phyloP scores from a whole-genome alignment of 2,329 filamentous ascomycete species.

The Aspergillus aculeatinus region DNA sequence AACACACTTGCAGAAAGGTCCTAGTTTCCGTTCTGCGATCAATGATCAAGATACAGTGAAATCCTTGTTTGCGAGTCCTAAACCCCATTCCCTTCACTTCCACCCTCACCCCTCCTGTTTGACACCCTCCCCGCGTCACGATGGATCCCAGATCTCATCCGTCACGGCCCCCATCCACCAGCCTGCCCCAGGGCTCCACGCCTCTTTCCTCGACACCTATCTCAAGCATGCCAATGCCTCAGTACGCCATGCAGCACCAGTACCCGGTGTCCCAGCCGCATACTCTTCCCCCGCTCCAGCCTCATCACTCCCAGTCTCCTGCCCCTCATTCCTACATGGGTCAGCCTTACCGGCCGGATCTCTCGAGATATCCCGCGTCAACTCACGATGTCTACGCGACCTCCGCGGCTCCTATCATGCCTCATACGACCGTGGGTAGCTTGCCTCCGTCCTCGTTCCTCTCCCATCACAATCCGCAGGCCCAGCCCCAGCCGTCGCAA shows the following conservation, averaged over 20 bases:
- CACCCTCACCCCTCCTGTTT: conserved; percentile 13
- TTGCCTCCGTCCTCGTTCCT: conserved; percentile 45
- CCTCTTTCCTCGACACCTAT: conserved; percentile 46
- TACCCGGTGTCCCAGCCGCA: conserved; percentile 46
- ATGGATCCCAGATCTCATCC: conserved; percentile 48
- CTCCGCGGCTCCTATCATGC: conserved; percentile 43
- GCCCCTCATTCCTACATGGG: conserved; percentile 42
- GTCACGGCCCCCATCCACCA: conserved; percentile 47
- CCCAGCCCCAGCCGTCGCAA: conserved; percentile 40
- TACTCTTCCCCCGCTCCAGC: conserved; percentile 48
- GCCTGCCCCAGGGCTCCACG: conserved; percentile 45
- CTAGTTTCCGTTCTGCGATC: conserved; percentile 25
- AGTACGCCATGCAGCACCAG: conserved; percentile 49
- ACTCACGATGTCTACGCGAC: conserved; percentile 45
- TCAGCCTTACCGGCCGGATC: conserved; percentile 44
- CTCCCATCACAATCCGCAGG: conserved; percentile 40
- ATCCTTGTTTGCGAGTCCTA: conserved; percentile 16
- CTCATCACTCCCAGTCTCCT: conserved; percentile 46
- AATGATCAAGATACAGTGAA: conserved; percentile 40
- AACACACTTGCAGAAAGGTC: conserved; percentile 18
- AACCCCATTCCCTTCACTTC: conserved; percentile 15
- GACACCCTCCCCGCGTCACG: conserved; percentile 20
- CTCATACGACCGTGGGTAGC: conserved; percentile 43
- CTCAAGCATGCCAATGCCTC: conserved; percentile 48
- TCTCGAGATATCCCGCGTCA: conserved; percentile 44